Percentiles rank a stretch among this genome's conserved stretches.
These are phyloP conservation scores for Claviceps digitariae DNA, from an alignment of 2,329 filamentous ascomycete genomes.

Conservation along the genomic window DNA sequence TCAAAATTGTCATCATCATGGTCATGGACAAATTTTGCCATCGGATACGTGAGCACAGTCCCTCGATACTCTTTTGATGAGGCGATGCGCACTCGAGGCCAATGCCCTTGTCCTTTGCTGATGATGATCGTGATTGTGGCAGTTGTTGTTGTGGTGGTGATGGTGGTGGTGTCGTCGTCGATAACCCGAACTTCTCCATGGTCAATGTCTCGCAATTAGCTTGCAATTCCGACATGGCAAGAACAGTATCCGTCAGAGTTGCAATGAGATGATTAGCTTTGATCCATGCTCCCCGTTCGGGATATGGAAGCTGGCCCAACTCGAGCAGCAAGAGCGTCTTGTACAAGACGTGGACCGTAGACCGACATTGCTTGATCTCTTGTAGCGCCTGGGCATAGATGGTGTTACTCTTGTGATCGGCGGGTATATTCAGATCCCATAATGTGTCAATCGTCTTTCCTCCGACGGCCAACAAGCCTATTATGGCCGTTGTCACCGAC, in stretches of 20 bases:
- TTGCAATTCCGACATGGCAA: slow-evolving; percentile 22
- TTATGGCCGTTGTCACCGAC: slow-evolving; percentile 23
- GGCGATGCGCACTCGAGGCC: background rate
- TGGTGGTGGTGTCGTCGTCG: background rate
- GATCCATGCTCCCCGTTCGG: slow-evolving; percentile 23
- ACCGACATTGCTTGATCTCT: slow-evolving; percentile 24
- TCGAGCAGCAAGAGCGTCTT: slow-evolving; percentile 22
- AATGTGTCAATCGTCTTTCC: slow-evolving; percentile 21
- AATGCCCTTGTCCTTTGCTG: background rate
- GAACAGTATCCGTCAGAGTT: slow-evolving; percentile 22
- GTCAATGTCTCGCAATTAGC: slow-evolving; percentile 13
- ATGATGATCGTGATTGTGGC: background rate
- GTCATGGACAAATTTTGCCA: slow-evolving; percentile 27
- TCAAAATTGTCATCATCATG: slow-evolving; percentile 26
- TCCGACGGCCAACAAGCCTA: slow-evolving; percentile 23
- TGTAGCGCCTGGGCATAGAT: slow-evolving; percentile 19
- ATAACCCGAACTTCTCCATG: background rate
- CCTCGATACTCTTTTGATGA: slow-evolving; percentile 15
- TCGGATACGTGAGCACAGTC: slow-evolving; percentile 19
- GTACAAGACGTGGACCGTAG: slow-evolving; percentile 22
- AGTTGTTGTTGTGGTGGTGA: background rate
- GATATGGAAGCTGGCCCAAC: slow-evolving; percentile 19
- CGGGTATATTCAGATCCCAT: slow-evolving; percentile 20
- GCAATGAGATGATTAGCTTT: slow-evolving; percentile 21
- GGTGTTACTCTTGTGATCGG: slow-evolving; percentile 13